Evolutionary conservation across 1,284 basidiomycete genomes (phyloP).

Genomic region (Pseudozyma hubeiensis): DNA sequence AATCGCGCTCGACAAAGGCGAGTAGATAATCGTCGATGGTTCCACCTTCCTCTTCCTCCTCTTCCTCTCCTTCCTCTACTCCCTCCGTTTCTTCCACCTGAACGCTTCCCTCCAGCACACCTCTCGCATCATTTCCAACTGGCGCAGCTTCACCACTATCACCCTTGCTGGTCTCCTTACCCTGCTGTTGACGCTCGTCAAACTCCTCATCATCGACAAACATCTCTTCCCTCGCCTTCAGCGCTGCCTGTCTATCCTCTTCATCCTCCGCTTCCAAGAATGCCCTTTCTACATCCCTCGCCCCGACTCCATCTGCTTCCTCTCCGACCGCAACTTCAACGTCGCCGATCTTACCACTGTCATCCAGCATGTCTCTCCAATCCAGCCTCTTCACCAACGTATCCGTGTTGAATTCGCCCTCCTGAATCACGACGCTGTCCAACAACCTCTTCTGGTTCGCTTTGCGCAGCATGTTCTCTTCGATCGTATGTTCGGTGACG

Average conservation of each 20-base stretch:
- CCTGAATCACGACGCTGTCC: slow-evolving; percentile 91
- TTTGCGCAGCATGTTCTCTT: slow-evolving; percentile 94
- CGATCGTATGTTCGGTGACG: slow-evolving; percentile 90
- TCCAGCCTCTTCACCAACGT: slow-evolving; percentile 70
- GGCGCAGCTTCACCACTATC: slow-evolving; percentile 1
- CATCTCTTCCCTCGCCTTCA: slow-evolving; percentile 82
- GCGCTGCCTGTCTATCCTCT: slow-evolving; percentile 84
- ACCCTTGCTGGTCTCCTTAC: not conserved
- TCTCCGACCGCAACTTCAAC: slow-evolving; percentile 63
- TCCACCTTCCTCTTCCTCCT: slow-evolving; percentile 75
- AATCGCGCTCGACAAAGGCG: slow-evolving; percentile 78
- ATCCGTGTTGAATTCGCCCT: slow-evolving; percentile 82
- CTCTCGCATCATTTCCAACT: not conserved
- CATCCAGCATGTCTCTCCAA: slow-evolving; percentile 85
- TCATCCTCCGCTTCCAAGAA: slow-evolving; percentile 89
- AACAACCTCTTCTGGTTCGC: slow-evolving; percentile 94
- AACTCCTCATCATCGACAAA: slow-evolving; percentile 77
- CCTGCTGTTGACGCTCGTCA: slow-evolving; percentile 11
- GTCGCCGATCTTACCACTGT: slow-evolving; percentile 62
- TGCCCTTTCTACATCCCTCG: slow-evolving; percentile 74
- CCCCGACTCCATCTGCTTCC: slow-evolving; percentile 51
- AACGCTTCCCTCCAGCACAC: slow-evolving; percentile 69
- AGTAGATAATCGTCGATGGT: slow-evolving; percentile 90
- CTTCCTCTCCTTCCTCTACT: slow-evolving; percentile 70
- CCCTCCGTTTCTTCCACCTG: slow-evolving; percentile 71